These are phyloP conservation scores for Ceratobasidium sp. DNA, from an alignment of 1,284 basidiomycete genomes.

Conservation along the genomic window DNA sequence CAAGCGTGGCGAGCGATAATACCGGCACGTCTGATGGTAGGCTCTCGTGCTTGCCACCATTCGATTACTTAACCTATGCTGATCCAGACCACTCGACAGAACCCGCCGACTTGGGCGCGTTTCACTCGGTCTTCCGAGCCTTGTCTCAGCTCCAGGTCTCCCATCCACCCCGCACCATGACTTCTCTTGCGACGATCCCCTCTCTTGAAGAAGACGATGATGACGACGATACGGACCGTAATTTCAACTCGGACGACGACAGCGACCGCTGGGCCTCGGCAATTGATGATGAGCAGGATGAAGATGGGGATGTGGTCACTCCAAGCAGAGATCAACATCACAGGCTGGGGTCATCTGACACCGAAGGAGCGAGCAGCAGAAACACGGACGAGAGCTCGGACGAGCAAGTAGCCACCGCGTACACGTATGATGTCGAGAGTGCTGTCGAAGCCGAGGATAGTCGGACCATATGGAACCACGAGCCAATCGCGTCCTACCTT, in stretches of 20 bases:
- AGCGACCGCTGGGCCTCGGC: background rate
- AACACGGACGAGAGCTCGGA: slow-evolving; percentile 12
- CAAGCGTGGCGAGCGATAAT: slow-evolving; percentile 59
- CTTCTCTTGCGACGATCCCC: slow-evolving; percentile 8
- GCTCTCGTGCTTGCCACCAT: slow-evolving; percentile 21
- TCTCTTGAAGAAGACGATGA: slow-evolving; percentile 20
- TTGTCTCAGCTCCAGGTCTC: slow-evolving; percentile 62
- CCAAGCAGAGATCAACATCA: slow-evolving; percentile 29
- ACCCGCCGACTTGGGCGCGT: slow-evolving; percentile 75
- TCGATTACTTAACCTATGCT: slow-evolving; percentile 1
- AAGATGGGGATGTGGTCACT: slow-evolving; percentile 6
- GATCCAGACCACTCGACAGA: slow-evolving; percentile 53
- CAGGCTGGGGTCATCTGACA: slow-evolving; percentile 8
- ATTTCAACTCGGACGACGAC: background rate
- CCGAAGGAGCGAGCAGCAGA: slow-evolving; percentile 23
- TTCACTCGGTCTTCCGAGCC: slow-evolving; percentile 71
- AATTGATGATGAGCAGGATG: too few species aligned
- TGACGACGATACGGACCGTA: slow-evolving; percentile 38
- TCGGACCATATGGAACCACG: slow-evolving; percentile 69
- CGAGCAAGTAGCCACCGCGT: background rate
- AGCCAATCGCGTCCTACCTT: slow-evolving; percentile 66
- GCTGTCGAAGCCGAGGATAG: slow-evolving; percentile 48
- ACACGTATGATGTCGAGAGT: slow-evolving; percentile 40
- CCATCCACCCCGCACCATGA: slow-evolving; percentile 47
- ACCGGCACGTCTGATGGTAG: slow-evolving; percentile 69